Evolutionary conservation across 2,329 filamentous ascomycete genomes (phyloP).

Genomic region (Scleromitrula shiraiana): DNA sequence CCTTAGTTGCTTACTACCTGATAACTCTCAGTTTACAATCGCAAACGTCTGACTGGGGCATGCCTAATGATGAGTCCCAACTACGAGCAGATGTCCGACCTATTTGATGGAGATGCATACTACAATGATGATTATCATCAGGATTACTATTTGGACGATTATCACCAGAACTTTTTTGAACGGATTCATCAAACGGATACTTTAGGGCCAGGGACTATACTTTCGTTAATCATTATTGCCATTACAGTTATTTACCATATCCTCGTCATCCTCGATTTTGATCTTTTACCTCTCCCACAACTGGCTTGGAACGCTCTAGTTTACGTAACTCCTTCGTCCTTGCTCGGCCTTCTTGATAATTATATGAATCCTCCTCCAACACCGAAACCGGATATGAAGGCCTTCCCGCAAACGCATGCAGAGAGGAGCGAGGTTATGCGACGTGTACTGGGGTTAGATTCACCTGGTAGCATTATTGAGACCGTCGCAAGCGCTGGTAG

Average conservation of each 20-base stretch:
- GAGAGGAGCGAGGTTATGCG: slow-evolving; percentile 59
- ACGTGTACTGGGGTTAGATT: slow-evolving; percentile 53
- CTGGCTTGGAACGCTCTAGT: slow-evolving; percentile 56
- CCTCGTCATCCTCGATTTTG: slow-evolving; percentile 26
- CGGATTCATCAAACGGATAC: slow-evolving; percentile 6
- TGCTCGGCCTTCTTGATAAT: slow-evolving; percentile 50
- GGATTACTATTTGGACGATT: slow-evolving; percentile 24
- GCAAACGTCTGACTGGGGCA: slow-evolving; percentile 7
- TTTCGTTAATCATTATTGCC: slow-evolving; percentile 22
- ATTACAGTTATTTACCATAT: slow-evolving; percentile 25
- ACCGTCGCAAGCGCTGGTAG: slow-evolving; percentile 51
- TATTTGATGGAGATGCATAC: slow-evolving; percentile 25
- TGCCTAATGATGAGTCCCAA: slow-evolving; percentile 28
- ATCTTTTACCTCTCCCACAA: slow-evolving; percentile 36
- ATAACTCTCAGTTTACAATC: not conserved
- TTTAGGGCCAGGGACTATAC: slow-evolving; percentile 12
- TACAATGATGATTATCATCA: slow-evolving; percentile 26
- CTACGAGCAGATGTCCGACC: slow-evolving; percentile 18
- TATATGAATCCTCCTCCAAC: slow-evolving; percentile 35
- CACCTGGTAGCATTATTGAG: slow-evolving; percentile 43
- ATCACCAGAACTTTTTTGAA: slow-evolving; percentile 30
- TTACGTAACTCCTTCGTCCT: slow-evolving; percentile 44
- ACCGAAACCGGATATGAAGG: slow-evolving; percentile 34
- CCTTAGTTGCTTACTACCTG: too few species aligned
- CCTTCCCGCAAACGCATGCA: slow-evolving; percentile 38